Evolutionary conservation across 148 eudicot genomes (phyloP).

Genomic region (Diospyros lotus): DNA sequence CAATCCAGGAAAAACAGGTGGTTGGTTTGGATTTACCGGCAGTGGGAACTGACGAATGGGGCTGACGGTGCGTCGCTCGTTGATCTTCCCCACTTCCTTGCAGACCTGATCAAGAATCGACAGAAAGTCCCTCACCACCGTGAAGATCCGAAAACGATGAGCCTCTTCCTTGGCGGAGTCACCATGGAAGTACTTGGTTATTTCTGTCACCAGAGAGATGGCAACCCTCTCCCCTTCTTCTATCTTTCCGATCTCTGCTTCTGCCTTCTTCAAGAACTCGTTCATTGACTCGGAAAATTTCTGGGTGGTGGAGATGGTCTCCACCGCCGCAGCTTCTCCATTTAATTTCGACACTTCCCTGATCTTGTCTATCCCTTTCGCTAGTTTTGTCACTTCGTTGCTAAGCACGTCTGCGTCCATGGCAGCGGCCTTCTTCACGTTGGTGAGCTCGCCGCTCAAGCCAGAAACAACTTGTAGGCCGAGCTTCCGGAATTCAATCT

Average conservation of each 20-base stretch:
- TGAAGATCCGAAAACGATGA: conserved; percentile 62
- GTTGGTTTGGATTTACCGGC: conserved; percentile 32
- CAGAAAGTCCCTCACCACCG: conserved; percentile 83
- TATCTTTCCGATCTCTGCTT: conserved; percentile 39
- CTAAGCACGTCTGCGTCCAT: conserved; percentile 54
- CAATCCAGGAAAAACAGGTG: conserved; percentile 50
- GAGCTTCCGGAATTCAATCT: conserved; percentile 53
- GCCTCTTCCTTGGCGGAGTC: conserved; percentile 64
- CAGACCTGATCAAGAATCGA: conserved; percentile 70
- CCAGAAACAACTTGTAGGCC: conserved; percentile 74
- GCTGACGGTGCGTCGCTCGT: conserved; percentile 57
- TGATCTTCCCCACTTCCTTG: conserved; percentile 80
- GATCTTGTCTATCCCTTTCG: conserved; percentile 42
- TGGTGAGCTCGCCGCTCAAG: conserved; percentile 68
- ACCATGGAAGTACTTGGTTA: conserved; percentile 84
- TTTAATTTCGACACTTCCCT: conserved; percentile 42
- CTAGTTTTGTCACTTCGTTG: conserved; percentile 46
- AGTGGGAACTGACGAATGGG: conserved; percentile 28
- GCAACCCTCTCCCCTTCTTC: conserved; percentile 46
- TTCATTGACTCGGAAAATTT: conserved; percentile 56
- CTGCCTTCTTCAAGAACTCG: conserved; percentile 50
- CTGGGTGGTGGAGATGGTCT: not conserved
- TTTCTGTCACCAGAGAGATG: conserved; percentile 57
- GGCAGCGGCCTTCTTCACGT: conserved; percentile 75
- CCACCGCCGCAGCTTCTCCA: conserved; percentile 26